Base-by-base conservation (phyloP, 768 basidiomycete species). In the Calocera viscosa region DNA sequence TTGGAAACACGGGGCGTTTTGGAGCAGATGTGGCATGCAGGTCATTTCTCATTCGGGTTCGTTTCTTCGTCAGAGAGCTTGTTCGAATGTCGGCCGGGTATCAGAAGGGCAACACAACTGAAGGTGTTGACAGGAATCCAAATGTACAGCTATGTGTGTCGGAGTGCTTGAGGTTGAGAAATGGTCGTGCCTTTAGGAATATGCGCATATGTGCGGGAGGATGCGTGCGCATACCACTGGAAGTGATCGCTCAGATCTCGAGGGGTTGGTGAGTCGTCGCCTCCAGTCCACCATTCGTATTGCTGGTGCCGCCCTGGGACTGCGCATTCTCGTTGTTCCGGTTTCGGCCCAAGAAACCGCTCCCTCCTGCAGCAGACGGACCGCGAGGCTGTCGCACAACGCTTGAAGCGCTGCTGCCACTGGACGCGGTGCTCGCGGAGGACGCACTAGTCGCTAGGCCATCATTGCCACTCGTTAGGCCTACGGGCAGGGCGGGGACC, bases 321-420 rank as follows among this genome's bases (percentile, higher is more conserved):
- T 67, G 69, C 74, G 64, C 79, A 74, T 66, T 75, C 74, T 70
- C 82, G 71, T 70, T 67, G 12, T 49, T 40, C 2, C 68, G 39
- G 43, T 68, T 67, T 12, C 80, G 78, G 35, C 80, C 82, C 72
- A 93, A 92, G n/a, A 72, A 72, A n/a, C 90, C 90, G 63, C 34
- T 69, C 2, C 84, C 53, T 60, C 53, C 82, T 0, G 80, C 78
- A 47, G 89, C 89, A 65, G 91, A 60, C 19, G 53, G 91, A 19
- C 91, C 91, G 65, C 91, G 86, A 7, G 91, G 91, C 77, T 93
- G 91, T 68, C 91, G 84, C 63, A 93, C 80, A 68, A 93, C 89
- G 60, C 86, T 60, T 7, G 53, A 26, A 60, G 53, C 53, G 30
- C 53, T 32, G 26, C 30, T 60, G 30, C 53, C 30, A 30, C 26